Evolutionary conservation across 805 yeast species (phyloP).

Genomic region (Candida vaughaniae): DNA sequence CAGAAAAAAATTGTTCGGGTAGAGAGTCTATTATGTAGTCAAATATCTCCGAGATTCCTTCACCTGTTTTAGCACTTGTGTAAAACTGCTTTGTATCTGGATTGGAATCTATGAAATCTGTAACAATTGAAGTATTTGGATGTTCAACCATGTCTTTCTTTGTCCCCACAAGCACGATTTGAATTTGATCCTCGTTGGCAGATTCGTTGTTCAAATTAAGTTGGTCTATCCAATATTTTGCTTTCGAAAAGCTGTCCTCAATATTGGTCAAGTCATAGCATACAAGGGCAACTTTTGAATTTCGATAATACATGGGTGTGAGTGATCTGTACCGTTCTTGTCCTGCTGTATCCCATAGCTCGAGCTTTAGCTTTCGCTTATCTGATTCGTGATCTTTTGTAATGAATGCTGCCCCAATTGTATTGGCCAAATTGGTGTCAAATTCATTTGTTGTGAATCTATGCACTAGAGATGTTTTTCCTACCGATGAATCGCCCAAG

Average conservation of each 20-base stretch:
- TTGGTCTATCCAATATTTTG: constrained; percentile 90
- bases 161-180: constrained; percentile 69
- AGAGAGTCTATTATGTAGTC: constrained; percentile 29
- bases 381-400: constrained; percentile 57
- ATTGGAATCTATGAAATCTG: constrained; percentile 17
- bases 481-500: constrained; percentile 57
- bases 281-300: constrained; percentile 70
- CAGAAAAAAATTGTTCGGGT: constrained; percentile 29
- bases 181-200: constrained; percentile 22
- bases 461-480: constrained; percentile 74
- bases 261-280: constrained; percentile 75
- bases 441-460: constrained; percentile 72
- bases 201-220: constrained; percentile 34
- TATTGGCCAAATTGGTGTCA: constrained; percentile 79
- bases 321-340: constrained; percentile 76
- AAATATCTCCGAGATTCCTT: constrained; percentile 48
- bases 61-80: constrained; percentile 74
- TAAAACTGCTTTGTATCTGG: constrained; percentile 22
- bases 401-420: constrained; percentile 98
- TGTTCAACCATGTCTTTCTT: constrained; percentile 61
- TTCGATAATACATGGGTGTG: constrained; percentile 82
- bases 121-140: constrained; percentile 8
- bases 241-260: constrained; percentile 55
- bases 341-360: constrained; percentile 88
- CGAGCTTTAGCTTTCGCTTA: constrained; percentile 50